Conservation (phyloP, 2,329 filamentous ascomycete genomes). For the Elsinoe fawcettii region DNA sequence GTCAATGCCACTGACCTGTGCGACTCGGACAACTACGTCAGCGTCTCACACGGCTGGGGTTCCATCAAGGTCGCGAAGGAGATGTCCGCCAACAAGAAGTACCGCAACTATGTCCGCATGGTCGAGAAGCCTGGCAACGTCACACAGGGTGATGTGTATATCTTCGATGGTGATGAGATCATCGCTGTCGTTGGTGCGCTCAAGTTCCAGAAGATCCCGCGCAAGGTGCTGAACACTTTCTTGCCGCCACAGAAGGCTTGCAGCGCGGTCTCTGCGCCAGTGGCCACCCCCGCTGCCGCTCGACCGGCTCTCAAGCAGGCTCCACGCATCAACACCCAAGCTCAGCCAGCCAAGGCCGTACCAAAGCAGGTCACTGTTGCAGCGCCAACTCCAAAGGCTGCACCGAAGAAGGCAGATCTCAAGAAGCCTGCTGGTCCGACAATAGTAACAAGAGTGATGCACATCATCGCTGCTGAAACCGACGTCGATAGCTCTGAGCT, state of each 20-base stretch:
- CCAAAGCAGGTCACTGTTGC: conserved; percentile 17
- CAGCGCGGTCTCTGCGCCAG: conserved; percentile 29
- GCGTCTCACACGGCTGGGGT: conserved; percentile 56
- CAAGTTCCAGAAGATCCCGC: conserved; percentile 60
- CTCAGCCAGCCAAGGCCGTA: conserved; percentile 20
- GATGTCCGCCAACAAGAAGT: conserved; percentile 45
- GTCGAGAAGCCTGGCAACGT: conserved; percentile 48
- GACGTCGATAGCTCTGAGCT: conserved; percentile 52
- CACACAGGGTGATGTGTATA: conserved; percentile 53
- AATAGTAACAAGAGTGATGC: conserved; percentile 49
- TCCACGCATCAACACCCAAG: conserved; percentile 23
- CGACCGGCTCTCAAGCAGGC: conserved; percentile 27
- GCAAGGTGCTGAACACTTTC: conserved; percentile 58
- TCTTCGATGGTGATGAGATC: conserved; percentile 52
- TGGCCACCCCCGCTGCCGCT: conserved; percentile 27
- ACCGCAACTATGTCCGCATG: conserved; percentile 57
- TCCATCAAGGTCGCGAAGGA: conserved; percentile 50
- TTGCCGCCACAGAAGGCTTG: conserved; percentile 48
- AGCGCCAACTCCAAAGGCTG: conserved; percentile 18
- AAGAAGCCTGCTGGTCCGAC: conserved; percentile 42
- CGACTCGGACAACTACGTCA: conserved; percentile 52
- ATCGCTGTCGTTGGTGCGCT: conserved; percentile 53
- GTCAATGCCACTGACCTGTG: conserved; percentile 53
- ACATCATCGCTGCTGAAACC: conserved; percentile 60
- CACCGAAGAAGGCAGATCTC: conserved; percentile 42